A percentile compares a stretch with the other conserved stretches of the same genome.
These are phyloP conservation scores for Violaceomyces palustris DNA, from an alignment of 1,284 basidiomycete genomes.

Conservation along the genomic window DNA sequence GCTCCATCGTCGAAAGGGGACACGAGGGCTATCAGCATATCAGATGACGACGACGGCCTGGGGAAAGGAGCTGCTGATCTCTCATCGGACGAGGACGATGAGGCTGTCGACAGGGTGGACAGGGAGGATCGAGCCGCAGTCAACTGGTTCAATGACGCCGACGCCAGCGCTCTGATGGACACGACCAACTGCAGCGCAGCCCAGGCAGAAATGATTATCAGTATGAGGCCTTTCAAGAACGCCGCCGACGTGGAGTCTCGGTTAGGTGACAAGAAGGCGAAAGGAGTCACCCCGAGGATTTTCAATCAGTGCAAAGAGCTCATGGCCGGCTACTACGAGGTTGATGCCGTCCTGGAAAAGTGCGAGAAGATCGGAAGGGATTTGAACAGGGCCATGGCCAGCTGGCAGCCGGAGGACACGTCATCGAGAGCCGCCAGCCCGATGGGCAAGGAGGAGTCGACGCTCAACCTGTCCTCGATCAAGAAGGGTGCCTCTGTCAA, in stretches of 20 bases:
- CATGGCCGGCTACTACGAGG: conserved; percentile 77
- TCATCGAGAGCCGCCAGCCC: conserved; percentile 14
- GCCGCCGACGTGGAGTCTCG: conserved; percentile 61
- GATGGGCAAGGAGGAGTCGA: conserved; percentile 19
- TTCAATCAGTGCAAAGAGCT: conserved; percentile 86
- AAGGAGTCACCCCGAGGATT: conserved; percentile 82
- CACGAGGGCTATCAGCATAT: background rate
- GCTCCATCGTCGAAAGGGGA: background rate
- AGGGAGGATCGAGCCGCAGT: conserved; percentile 40
- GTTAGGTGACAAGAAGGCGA: conserved; percentile 75
- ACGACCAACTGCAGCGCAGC: conserved; percentile 78
- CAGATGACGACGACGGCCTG: background rate
- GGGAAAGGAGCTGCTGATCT: conserved; percentile 10
- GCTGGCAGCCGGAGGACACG: conserved; percentile 61
- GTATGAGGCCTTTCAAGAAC: conserved; percentile 72
- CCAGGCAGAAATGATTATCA: conserved; percentile 76
- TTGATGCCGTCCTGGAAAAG: conserved; percentile 79
- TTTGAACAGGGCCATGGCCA: conserved; percentile 64
- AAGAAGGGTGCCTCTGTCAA: conserved; percentile 20
- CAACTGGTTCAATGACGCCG: conserved; percentile 79
- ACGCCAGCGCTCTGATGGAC: conserved; percentile 72
- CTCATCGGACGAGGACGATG: conserved; percentile 38
- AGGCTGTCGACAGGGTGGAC: conserved; percentile 29
- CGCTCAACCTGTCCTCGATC: conserved; percentile 31
- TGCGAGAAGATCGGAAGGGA: conserved; percentile 77